Conservation (phyloP, 257 asterid species). For the Schizonepeta tenuifolia region DNA sequence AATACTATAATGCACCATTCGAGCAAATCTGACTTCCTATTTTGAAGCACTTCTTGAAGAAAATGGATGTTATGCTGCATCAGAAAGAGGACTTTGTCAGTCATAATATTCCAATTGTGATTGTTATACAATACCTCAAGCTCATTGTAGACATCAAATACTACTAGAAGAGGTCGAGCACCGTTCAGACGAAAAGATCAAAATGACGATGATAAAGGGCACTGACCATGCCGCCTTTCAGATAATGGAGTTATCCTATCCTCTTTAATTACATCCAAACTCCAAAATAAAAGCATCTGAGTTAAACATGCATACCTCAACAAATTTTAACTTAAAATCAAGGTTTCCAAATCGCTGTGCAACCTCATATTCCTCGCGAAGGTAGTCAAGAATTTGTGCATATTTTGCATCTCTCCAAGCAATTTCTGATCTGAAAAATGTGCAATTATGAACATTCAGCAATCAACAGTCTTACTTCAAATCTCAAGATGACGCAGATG, state of each 20-base stretch:
- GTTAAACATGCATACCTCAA: constrained; percentile 61
- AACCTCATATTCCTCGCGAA: constrained; percentile 94
- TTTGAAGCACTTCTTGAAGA: constrained; percentile 97
- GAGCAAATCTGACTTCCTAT: constrained; percentile 81
- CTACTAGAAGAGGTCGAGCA: background rate
- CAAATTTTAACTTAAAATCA: constrained; percentile 86
- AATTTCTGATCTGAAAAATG: constrained; percentile 79
- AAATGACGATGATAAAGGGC: background rate
- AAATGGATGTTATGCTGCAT: constrained; percentile 98
- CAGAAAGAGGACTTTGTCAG: background rate
- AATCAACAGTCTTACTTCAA: background rate
- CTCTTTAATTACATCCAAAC: background rate
- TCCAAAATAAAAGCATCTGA: background rate
- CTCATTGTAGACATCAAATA: background rate
- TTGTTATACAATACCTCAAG: background rate
- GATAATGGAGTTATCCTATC: background rate
- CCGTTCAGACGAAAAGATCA: too few relatives aligned
- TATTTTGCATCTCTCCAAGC: constrained; percentile 99
- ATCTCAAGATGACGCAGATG: constrained; percentile 17
- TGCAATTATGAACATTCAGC: constrained; percentile 15
- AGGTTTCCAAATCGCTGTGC: constrained; percentile 95
- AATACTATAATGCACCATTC: constrained; percentile 94
- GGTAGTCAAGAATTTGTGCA: constrained; percentile 88
- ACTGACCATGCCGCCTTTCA: background rate
- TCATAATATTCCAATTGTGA: background rate